A percentile compares a stretch with the other conserved stretches of the same genome.
phyloP scores from a whole-genome alignment of 2,329 filamentous ascomycete genomes.

The Alternaria tenuissima region DNA sequence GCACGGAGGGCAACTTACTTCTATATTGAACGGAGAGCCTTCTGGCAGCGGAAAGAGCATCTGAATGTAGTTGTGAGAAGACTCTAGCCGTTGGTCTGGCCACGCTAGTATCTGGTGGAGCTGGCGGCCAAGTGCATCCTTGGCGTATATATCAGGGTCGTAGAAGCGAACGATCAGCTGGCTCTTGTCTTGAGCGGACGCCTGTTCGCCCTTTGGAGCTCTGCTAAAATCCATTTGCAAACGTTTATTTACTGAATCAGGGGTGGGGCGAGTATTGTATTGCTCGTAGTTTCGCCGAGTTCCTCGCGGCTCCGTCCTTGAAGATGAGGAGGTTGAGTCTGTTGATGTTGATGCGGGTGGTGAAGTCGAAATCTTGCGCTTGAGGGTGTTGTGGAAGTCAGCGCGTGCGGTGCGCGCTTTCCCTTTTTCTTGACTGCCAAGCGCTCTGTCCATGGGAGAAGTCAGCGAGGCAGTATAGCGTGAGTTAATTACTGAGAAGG shows the following conservation, averaged over 20 bases:
- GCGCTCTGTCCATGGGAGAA: constrained; percentile 14
- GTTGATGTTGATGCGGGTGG: constrained; percentile 15
- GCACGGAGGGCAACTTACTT: not conserved
- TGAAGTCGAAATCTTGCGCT: constrained; percentile 8
- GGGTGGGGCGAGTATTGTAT: not conserved
- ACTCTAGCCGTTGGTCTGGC: constrained; percentile 54
- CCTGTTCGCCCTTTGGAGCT: not conserved
- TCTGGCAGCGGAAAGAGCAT: constrained; percentile 66
- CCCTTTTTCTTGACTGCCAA: constrained; percentile 7
- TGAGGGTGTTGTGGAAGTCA: constrained; percentile 6
- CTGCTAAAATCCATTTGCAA: constrained; percentile 23
- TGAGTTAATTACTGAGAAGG: not conserved
- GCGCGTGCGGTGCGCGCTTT: constrained; percentile 10
- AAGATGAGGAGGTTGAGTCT: not conserved
- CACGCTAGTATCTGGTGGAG: constrained; percentile 59
- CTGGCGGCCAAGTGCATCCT: constrained; percentile 53
- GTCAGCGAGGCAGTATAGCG: not conserved
- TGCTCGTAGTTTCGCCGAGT: not conserved
- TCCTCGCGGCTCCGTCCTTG: not conserved
- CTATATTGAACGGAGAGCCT: constrained; percentile 53
- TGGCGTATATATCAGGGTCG: constrained; percentile 46
- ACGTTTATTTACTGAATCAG: constrained; percentile 23
- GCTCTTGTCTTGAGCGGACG: constrained; percentile 6
- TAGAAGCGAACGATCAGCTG: constrained; percentile 58
- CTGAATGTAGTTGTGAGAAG: constrained; percentile 64